These are phyloP conservation scores for Eremomyces bilateralis DNA, from an alignment of 495 filamentous ascomycete genomes.

Conservation along the genomic window DNA sequence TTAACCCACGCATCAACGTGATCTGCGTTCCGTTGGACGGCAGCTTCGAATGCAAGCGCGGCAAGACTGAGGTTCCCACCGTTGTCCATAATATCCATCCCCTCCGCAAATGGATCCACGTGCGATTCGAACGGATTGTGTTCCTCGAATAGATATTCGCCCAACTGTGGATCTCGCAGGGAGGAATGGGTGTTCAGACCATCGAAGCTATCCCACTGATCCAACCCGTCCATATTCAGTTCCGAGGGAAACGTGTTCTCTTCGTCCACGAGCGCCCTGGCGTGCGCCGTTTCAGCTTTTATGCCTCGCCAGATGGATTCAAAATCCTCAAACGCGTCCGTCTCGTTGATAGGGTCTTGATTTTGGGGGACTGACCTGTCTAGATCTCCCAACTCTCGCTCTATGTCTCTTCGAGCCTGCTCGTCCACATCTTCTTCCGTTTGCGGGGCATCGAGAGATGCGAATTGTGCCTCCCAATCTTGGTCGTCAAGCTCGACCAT, in stretches of 20 bases:
- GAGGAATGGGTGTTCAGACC: conserved; percentile 27
- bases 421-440: conserved; percentile 34
- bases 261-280: conserved; percentile 47
- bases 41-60: conserved; percentile 91
- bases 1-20: conserved; percentile 87
- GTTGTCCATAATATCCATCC: conserved; percentile 70
- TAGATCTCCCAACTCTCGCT: conserved; percentile 72
- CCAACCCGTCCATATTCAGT: conserved; percentile 42
- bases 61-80: conserved; percentile 88
- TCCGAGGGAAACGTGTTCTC: conserved; percentile 28
- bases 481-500: conserved; percentile 84
- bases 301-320: conserved; percentile 76
- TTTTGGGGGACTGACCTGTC: conserved; percentile 64
- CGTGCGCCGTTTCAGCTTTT: conserved; percentile 53
- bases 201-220: conserved; percentile 53
- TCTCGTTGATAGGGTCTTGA: no score
- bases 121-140: conserved; percentile 68
- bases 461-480: conserved; percentile 92
- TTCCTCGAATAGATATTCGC: conserved; percentile 86
- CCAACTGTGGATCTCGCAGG: conserved; percentile 47
- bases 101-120: conserved; percentile 69
- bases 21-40: conserved; percentile 67
- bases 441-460: conserved; percentile 57
- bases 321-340: conserved; percentile 52
- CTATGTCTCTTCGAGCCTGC: conserved; percentile 54